phyloP scores from a whole-genome alignment of 2,329 filamentous ascomycete genomes.

The Geosmithia putterillii region DNA sequence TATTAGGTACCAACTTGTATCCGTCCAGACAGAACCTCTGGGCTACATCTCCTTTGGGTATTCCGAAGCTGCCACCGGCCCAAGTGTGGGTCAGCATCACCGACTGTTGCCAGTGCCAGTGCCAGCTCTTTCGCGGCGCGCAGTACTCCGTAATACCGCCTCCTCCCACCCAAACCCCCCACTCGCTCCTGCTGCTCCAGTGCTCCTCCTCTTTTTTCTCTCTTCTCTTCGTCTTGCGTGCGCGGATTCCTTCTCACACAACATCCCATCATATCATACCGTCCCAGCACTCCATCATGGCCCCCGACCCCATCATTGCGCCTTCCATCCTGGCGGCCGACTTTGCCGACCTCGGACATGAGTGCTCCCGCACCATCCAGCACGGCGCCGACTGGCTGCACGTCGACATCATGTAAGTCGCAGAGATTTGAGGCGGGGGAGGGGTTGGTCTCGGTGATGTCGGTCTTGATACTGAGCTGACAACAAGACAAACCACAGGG shows the following conservation, averaged over 20 bases:
- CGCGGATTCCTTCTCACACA: not conserved
- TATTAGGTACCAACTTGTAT: no score
- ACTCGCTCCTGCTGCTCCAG: no score
- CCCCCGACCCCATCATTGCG: conserved; percentile 85
- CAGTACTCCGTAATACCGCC: not conserved
- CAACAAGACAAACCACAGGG: conserved; percentile 41
- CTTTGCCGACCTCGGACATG: conserved; percentile 78
- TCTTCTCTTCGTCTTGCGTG: not conserved
- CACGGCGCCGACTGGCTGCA: conserved; percentile 88
- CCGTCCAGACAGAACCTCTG: no score
- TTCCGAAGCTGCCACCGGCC: not conserved
- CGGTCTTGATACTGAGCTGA: not conserved
- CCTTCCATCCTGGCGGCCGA: conserved; percentile 97
- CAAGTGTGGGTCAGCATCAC: not conserved
- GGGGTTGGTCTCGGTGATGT: not conserved
- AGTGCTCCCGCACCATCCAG: conserved; percentile 75
- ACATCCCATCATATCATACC: no score
- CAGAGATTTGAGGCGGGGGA: not conserved
- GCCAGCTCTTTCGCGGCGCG: no score
- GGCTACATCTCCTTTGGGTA: not conserved
- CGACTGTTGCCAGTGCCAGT: not conserved
- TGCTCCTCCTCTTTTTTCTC: not conserved
- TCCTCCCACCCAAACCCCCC: no score
- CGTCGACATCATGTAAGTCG: conserved; percentile 70
- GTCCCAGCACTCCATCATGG: conserved; percentile 42